phyloP scores from a whole-genome alignment of 2,329 filamentous ascomycete species.

The Calonectria pauciramosa region DNA sequence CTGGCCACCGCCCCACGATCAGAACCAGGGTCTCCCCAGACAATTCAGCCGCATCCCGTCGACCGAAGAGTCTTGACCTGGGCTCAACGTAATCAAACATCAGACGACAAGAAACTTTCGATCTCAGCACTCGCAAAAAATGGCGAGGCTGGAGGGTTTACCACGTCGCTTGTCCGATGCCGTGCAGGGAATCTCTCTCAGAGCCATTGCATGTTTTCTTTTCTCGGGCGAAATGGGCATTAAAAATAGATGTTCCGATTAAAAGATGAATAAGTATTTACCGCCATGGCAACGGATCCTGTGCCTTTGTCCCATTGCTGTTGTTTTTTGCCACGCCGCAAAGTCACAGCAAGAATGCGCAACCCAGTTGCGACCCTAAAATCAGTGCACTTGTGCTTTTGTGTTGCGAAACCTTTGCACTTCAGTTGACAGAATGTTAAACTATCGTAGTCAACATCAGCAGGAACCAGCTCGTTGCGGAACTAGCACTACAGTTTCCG shows the following conservation, averaged over 20 bases:
- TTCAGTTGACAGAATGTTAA: background rate
- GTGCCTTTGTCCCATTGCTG: background rate
- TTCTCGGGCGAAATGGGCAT: too few species aligned
- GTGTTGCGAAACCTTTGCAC: background rate
- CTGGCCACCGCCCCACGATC: background rate
- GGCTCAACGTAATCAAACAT: conserved; percentile 3
- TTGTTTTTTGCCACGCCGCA: background rate
- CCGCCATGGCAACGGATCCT: background rate
- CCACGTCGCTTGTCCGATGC: conserved; percentile 2
- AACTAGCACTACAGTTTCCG: background rate
- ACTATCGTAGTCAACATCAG: background rate
- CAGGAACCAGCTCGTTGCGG: background rate
- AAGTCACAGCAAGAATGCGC: background rate
- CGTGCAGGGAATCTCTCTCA: background rate
- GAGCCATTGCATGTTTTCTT: background rate
- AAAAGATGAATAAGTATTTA: background rate
- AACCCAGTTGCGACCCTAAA: background rate
- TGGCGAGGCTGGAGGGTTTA: background rate
- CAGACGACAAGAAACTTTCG: background rate
- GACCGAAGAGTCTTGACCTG: background rate
- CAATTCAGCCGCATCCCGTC: conserved; percentile 5
- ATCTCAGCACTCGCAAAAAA: background rate
- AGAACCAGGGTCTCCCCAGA: conserved; percentile 7
- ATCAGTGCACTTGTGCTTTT: background rate
- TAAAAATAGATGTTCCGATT: background rate